Conservation (phyloP, 2,329 filamentous ascomycete genomes). For the Colletotrichum theobromicola region DNA sequence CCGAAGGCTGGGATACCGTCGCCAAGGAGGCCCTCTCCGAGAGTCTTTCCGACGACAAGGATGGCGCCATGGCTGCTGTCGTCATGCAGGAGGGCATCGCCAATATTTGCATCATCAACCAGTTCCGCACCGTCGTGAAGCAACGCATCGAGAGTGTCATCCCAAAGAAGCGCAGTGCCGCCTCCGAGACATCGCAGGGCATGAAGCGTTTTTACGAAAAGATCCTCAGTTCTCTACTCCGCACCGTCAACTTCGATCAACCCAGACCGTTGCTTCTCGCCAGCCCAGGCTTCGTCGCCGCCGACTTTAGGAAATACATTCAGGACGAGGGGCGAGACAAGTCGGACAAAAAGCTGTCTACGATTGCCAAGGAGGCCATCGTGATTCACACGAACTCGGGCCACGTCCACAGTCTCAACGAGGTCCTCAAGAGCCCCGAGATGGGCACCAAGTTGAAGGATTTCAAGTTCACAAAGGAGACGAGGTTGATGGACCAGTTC, state of each 20-base stretch:
- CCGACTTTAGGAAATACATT: slow-evolving; percentile 78
- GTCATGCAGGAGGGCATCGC: slow-evolving; percentile 91
- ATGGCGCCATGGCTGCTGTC: slow-evolving; percentile 85
- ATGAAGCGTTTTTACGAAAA: slow-evolving; percentile 81
- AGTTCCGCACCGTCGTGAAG: slow-evolving; percentile 78
- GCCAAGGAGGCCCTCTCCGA: slow-evolving; percentile 80
- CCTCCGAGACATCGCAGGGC: slow-evolving; percentile 71
- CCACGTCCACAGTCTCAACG: slow-evolving; percentile 85
- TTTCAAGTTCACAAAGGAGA: slow-evolving; percentile 87
- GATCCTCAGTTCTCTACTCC: slow-evolving; percentile 74
- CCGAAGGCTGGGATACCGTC: slow-evolving; percentile 82
- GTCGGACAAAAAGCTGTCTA: slow-evolving; percentile 72
- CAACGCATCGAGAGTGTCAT: slow-evolving; percentile 71
- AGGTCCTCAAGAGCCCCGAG: slow-evolving; percentile 82
- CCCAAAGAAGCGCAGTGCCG: slow-evolving; percentile 70
- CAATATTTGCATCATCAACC: slow-evolving; percentile 83
- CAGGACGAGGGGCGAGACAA: slow-evolving; percentile 62
- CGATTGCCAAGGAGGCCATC: slow-evolving; percentile 65
- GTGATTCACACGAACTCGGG: slow-evolving; percentile 87
- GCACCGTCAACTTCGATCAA: slow-evolving; percentile 76
- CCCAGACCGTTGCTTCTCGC: slow-evolving; percentile 81
- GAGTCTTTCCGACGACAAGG: slow-evolving; percentile 77
- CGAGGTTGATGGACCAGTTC: slow-evolving; percentile 84
- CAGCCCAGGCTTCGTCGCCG: slow-evolving; percentile 86
- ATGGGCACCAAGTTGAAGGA: slow-evolving; percentile 80